Evolutionary conservation across 768 basidiomycete species (phyloP), one percentile per base, ranked within the genome.

Genomic region (Termitomyces sp.): DNA sequence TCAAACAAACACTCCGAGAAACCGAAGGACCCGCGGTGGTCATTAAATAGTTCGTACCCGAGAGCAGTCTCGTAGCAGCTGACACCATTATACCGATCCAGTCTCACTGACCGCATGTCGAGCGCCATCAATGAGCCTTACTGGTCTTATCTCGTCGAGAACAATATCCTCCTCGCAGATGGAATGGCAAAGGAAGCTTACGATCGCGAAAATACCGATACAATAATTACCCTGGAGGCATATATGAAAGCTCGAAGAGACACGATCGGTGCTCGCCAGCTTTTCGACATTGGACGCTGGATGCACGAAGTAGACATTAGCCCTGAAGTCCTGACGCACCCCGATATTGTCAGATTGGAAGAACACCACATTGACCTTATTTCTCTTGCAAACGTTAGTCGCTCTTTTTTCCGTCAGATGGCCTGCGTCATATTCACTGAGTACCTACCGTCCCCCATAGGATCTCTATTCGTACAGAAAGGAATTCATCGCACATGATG

Each of bases 221-320:
- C 49, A 30, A 30, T 50, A 21, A 19, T 59, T n/a, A 51, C 35
- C 3, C 47, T 59, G 26, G 53, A 55, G 1, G 37, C 26, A 8
- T 59, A 59, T 37, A 59, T 52, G 58, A 48, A 55, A 1, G 38
- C 53, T 41, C 58, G 58, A 21, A 50, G 58, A 33, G 53, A 55
- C 21, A 54, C 53, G 9, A 38, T 59, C 15, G 58, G 58, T n/a
- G 17, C 50, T 14, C 53, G 44, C 19, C 53, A 53, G 14, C 49
- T 59, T 48, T 47, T 59, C 31, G 58, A 51, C 21, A 5, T 59
- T 47, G 53, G 49, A 21, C 58, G 58, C 10, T 59, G 58, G 58
- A 51, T 55, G 21, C 48, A 31, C 21, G n/a, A 46, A 10, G 17
- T 59, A n/a, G 49, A 50, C 42, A 55, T 59, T 23, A 28, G 53